Base-by-base conservation (phyloP, 2,329 filamentous ascomycete genomes). In the Fusarium verticillioides region DNA sequence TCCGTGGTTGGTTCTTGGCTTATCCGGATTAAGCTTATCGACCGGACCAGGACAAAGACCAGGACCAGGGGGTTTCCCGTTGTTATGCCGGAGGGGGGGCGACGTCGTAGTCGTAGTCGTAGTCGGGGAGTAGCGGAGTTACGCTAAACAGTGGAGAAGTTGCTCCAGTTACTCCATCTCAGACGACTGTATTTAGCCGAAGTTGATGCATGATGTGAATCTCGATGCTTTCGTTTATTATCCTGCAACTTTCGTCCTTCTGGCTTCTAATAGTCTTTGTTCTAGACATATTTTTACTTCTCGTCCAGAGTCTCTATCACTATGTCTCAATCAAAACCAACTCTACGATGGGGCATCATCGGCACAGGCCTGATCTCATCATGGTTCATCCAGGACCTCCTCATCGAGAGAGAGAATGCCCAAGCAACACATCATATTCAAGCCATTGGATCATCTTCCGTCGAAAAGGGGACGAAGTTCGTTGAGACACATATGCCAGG, bases 321-420 rank as follows among this genome's bases (percentile, higher is more conserved):
- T 13, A 70, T 73, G 66, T 58, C 70, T 21, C 15, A 71, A 9
- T 32, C 57, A 47, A 75, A 65, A 52, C 70, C 79, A n/a, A 79
- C 78, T 16, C 60, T 81, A 8, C 78, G 81, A 54, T 82, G 81
- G 81, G 81, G 81, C 42, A 80, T 83, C 60, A 79, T 83, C 43
- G 82, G 81, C 43, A 85, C 83, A 2, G 85, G 85, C 21, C 75
- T 82, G 50, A 85, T 87, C 54, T 83, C 83, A 3, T 83, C 81
- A 18, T 86, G 83, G 84, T 86, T 86, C 69, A 83, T 85, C 0
- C 72, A 75, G 9, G 84, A 86, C 66, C 76, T 87, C 8, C 65
- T 82, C 13, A 73, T 84, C n/a, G 65, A 79, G 11, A 79, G 84
- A 19, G 32, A 76, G 7, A 78, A 82, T 40, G 79, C 81, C 3